phyloP scores from a whole-genome alignment of 768 basidiomycete species.

The Mycena floridula region DNA sequence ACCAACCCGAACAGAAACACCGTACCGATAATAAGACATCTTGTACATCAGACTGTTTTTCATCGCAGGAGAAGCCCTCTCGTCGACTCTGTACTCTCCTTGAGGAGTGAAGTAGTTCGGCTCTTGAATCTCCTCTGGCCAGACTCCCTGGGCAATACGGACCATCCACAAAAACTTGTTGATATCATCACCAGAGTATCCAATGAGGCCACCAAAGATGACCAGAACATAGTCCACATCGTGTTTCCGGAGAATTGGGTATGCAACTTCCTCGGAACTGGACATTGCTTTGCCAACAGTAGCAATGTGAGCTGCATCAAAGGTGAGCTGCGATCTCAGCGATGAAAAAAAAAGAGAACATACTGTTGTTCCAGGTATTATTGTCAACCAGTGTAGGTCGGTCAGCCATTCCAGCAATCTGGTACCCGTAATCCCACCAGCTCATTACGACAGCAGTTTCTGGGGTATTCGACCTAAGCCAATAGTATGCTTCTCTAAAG shows the following conservation, averaged over 20 bases:
- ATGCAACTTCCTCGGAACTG: slow-evolving; percentile 88
- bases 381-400: slow-evolving; percentile 95
- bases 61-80: slow-evolving; percentile 80
- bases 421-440: slow-evolving; percentile 99
- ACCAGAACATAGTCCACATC: slow-evolving; percentile 96
- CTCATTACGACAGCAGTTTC: slow-evolving; percentile 93
- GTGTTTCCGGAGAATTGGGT: slow-evolving; percentile 94
- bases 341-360: slow-evolving; percentile 23
- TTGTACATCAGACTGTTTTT: slow-evolving; percentile 98
- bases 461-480: slow-evolving; percentile 93
- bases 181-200: slow-evolving; percentile 98
- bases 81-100: slow-evolving; percentile 93
- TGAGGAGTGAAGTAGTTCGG: slow-evolving; percentile 86
- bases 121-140: slow-evolving; percentile 98
- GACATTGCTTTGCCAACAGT: slow-evolving; percentile 99
- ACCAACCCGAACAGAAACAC: slow-evolving; percentile 2
- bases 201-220: slow-evolving; percentile 95
- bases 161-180: slow-evolving; percentile 99
- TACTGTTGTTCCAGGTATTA: slow-evolving; percentile 99
- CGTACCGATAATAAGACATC: slow-evolving; percentile 91
- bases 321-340: slow-evolving; percentile 5
- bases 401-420: slow-evolving; percentile 99
- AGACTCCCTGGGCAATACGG: slow-evolving; percentile 88
- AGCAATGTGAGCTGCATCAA: slow-evolving; percentile 78
- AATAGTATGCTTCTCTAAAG: slow-evolving; percentile 99